Conservation (phyloP, 345 rosid genomes). For the Arabis alpina region DNA sequence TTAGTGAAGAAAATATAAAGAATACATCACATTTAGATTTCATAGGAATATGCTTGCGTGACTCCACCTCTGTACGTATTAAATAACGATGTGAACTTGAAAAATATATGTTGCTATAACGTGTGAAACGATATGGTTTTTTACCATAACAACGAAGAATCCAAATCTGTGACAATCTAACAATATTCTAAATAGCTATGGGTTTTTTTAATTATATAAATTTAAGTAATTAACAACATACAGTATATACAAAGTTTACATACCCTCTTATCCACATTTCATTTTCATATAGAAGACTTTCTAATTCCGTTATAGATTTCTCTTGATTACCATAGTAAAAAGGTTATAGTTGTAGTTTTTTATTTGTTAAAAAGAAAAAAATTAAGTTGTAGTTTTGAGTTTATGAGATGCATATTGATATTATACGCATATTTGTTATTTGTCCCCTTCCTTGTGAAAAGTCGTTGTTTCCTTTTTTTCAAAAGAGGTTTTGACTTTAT, state of each 20-base stretch:
- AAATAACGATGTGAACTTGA: conserved; percentile 19
- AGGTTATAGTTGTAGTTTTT: too few species aligned
- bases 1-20: conserved; percentile 16
- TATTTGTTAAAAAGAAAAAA: too few species aligned
- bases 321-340: not conserved
- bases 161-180: conserved; percentile 24
- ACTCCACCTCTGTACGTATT: conserved; percentile 10
- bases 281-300: not conserved
- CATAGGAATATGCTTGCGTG: conserved; percentile 35
- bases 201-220: not conserved
- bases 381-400: not conserved
- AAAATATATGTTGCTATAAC: conserved; percentile 33
- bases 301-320: not conserved
- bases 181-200: not conserved
- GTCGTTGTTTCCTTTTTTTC: conserved; percentile 18
- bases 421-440: not conserved
- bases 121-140: conserved; percentile 31
- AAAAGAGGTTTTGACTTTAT: conserved; percentile 6
- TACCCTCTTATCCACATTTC: conserved; percentile 21
- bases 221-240: not conserved
- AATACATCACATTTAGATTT: conserved; percentile 20
- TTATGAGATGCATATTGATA: conserved; percentile 8
- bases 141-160: conserved; percentile 31
- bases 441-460: not conserved
- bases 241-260: not conserved